A percentile compares a stretch with the other conserved stretches of the same genome.
Conservation (phyloP, 352 stramenopile species). For the Globisporangium spinosum region DNA sequence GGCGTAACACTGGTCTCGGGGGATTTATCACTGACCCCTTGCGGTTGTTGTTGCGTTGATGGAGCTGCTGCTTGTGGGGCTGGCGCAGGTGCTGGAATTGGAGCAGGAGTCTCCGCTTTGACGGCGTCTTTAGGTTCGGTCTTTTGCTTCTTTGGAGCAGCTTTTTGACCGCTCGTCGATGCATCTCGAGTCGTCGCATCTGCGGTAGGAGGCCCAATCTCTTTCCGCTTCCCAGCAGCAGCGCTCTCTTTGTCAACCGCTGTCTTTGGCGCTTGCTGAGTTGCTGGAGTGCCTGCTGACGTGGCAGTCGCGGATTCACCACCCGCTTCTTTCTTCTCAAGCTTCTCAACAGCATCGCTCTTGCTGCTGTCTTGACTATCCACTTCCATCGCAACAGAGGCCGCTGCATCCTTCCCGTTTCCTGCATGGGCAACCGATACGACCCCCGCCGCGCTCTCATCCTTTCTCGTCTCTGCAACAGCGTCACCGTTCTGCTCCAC, state of each 20-base stretch:
- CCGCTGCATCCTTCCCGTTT: background rate
- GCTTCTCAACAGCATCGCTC: background rate
- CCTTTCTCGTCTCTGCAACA: background rate
- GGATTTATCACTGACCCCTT: background rate
- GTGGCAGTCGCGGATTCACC: background rate
- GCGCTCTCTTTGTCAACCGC: background rate
- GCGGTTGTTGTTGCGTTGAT: background rate
- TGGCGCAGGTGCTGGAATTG: background rate
- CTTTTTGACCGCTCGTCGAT: background rate
- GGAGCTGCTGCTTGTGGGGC: background rate
- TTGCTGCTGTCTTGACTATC: background rate
- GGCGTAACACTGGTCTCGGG: conserved; percentile 6
- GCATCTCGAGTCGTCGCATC: background rate
- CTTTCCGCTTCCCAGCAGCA: conserved; percentile 14
- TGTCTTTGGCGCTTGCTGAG: background rate
- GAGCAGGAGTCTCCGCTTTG: conserved; percentile 4
- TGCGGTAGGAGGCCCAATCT: background rate
- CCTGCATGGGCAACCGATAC: background rate
- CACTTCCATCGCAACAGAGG: background rate
- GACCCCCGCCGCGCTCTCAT: background rate
- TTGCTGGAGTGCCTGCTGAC: background rate
- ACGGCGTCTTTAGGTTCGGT: background rate
- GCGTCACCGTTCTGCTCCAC: background rate
- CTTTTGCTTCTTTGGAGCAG: conserved; percentile 13
- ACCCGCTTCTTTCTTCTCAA: background rate